Base-by-base conservation (phyloP, 306 rosid species). In the Lupinus albus region DNA sequence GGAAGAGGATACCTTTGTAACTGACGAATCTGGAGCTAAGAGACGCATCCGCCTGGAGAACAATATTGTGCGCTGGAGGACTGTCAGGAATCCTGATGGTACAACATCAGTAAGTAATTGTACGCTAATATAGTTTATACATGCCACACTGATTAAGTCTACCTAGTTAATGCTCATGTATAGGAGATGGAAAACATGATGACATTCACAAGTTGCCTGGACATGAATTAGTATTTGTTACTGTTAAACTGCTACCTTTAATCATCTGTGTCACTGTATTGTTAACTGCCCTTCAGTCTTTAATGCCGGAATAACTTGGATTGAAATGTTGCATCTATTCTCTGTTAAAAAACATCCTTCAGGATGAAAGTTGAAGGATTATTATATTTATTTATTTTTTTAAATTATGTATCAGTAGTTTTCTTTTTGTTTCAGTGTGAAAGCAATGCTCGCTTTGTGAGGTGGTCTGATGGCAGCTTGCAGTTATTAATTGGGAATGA, bases 401-500 rank as follows among this genome's bases (percentile, higher is more conserved):
- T 1, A 2, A 13, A 2, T 10, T 8, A 39, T 11, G 58, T 4
- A 25, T 25, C 30, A 25, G 4, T 25, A 25, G 4, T 25, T 75
- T 63, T 56, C 50, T 68, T 33, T 33, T 25, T 25, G 21, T 68
- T 76, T 76, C 67, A 91, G 97, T 78, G 56, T 44, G 95, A 94
- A 84, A 94, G 99, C 85, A 94, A 94, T 77, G 88, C 96, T 30
- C 96, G 97, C 50, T 94, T 90, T 85, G 99, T 94, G 76, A 85
- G 89, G 77, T 90, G 99, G 99, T 94, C 99, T 17, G 99, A 90
- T 73, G 99, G 97, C 35, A 94, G 99, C 78, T 54, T 94, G 79
- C 99, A 94, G 83, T 71, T 94, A 57, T 70, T 90, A 59, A 79
- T 94, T 76, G 99, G 99, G 75, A 94, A 88, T 85, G 99, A 94